Evolutionary conservation across 352 stramenopile species (phyloP).

Genomic region (Peronospora destructor): DNA sequence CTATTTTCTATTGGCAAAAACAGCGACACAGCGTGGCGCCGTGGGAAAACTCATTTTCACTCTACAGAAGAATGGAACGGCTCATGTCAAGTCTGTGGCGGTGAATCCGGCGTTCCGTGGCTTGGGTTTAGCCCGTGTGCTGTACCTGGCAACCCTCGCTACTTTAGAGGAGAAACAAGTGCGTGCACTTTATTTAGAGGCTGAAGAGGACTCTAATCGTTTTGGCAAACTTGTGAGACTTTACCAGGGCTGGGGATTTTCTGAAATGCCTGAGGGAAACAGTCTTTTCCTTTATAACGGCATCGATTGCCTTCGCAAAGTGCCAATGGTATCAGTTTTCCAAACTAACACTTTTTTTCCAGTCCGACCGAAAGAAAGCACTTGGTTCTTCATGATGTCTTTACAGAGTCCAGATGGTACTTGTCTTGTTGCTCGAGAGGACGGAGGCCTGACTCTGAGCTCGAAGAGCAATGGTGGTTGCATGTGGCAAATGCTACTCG

Average conservation of each 20-base stretch:
- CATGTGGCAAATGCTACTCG: slow-evolving; percentile 72
- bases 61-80: slow-evolving; percentile 42
- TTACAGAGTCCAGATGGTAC: slow-evolving; percentile 57
- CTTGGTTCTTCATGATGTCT: slow-evolving; percentile 77
- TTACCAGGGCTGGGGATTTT: slow-evolving; percentile 70
- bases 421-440: slow-evolving; percentile 60
- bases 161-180: slow-evolving; percentile 57
- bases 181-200: slow-evolving; percentile 46
- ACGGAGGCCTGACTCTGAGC: slow-evolving; percentile 48
- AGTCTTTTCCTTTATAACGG: slow-evolving; percentile 81
- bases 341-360: slow-evolving; percentile 39
- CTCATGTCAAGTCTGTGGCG: slow-evolving; percentile 74
- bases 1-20: slow-evolving; percentile 1
- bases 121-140: slow-evolving; percentile 60
- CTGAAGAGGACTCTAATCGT: slow-evolving; percentile 58
- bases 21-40: slow-evolving; percentile 45
- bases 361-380: slow-evolving; percentile 33
- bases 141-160: slow-evolving; percentile 66
- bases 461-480: slow-evolving; percentile 31
- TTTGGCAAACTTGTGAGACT: slow-evolving; percentile 58
- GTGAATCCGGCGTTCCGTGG: slow-evolving; percentile 65
- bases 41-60: slow-evolving; percentile 82
- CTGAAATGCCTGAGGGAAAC: slow-evolving; percentile 43
- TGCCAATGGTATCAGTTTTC: slow-evolving; percentile 64
- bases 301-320: slow-evolving; percentile 79